Evolutionary conservation across 2,329 filamentous ascomycete genomes (phyloP), one percentile per base, ranked within the genome.

Genomic region (Lizonia empirigonia): DNA sequence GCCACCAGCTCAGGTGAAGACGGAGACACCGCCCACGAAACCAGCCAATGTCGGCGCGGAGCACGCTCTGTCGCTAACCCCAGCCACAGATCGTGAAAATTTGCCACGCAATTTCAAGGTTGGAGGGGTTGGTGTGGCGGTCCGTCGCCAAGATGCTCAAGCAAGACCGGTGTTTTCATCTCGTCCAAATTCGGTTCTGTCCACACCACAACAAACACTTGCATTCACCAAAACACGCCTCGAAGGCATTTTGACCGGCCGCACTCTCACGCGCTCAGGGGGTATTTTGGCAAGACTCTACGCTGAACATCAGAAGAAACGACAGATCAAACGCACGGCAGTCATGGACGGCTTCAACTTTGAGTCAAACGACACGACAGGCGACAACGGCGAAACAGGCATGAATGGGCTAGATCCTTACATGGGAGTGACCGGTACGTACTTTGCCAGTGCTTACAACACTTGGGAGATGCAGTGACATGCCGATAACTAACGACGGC

Each of bases 171-270:
- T 41, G 12, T 51, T 55, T 56, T 48, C 55, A 23, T 59, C 53
- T 56, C 48, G 37, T 48, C 36, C 44, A 29, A 42, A 12, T n/a
- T 53, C 40, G 33, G 38, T 50, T 50, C 33, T 55, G 23, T 53
- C 57, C 57, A 56, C 53, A 32, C 19, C 29, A 32, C 12, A 42
- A 47, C 26, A 38, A 53, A 38, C 35, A 36, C 15, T 13, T 13
- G 12, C 22, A 4, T 16, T 38, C 35, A 51, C 12, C 23, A 35
- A 20, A 50, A 45, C 29, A 40, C 26, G 5, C 19, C n/a, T 19
- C n/a, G n/a, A 29, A n/a, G 32, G 1, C 20, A 40, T 30, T 35
- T 27, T 39, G 27, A 18, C 36, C n/a, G 8, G 10, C 26, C 13
- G 15, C 24, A 26, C 1, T 19, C 27, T 10, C n/a, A 30, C 30